Evolutionary conservation across 139 green algal species (phyloP).

Genomic region (Dunaliella sp.): DNA sequence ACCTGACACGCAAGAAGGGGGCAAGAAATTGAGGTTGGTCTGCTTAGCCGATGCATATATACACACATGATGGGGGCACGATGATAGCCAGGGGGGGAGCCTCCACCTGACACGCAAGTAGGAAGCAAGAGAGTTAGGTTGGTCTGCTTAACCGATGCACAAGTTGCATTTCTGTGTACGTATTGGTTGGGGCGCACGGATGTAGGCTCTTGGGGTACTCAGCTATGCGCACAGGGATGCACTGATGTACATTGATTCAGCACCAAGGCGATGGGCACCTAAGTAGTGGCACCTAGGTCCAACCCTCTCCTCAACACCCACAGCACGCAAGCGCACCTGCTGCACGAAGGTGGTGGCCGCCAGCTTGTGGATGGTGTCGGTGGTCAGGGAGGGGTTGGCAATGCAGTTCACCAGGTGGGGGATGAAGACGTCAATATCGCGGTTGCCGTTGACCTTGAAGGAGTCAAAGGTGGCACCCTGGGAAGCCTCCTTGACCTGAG

Average conservation of each 20-base stretch:
- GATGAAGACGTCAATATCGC: constrained; percentile 87
- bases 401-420: constrained; percentile 81
- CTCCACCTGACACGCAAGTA: constrained; percentile 50
- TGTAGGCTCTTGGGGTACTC: no score
- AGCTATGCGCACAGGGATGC: no score
- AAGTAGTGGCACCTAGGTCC: no score
- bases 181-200: no score
- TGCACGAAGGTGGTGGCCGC: constrained; percentile 88
- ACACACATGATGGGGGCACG: neutral
- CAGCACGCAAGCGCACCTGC: constrained; percentile 38
- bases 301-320: no score
- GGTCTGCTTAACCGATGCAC: no score
- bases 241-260: no score
- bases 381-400: constrained; percentile 60
- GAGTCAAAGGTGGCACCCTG: constrained; percentile 40
- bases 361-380: constrained; percentile 90
- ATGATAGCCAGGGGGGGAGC: constrained; percentile 58
- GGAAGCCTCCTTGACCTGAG: constrained; percentile 43
- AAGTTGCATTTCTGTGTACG: no score
- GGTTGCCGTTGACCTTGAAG: constrained; percentile 65
- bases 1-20: constrained; percentile 35
- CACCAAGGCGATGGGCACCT: no score
- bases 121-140: neutral
- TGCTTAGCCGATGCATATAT: no score
- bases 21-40: no score